phyloP scores from a whole-genome alignment of 257 asterid genomes.

The Parsonsia alboflavescens region DNA sequence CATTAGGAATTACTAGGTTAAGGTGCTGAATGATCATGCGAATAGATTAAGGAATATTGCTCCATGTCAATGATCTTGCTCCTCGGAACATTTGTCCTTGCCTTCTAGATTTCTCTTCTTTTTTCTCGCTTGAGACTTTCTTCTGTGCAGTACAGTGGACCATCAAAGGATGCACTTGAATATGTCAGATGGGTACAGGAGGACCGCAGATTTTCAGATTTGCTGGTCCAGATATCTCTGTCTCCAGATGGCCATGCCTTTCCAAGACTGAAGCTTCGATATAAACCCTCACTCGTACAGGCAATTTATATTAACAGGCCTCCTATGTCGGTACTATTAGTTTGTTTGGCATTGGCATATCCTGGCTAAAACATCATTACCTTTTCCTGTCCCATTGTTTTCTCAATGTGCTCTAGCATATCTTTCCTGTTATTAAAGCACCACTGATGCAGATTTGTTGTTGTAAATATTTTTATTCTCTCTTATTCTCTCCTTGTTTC shows the following conservation, averaged over 20 bases:
- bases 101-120: background rate
- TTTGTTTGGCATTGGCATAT: background rate
- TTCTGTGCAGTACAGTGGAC: constrained; percentile 93
- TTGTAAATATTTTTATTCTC: background rate
- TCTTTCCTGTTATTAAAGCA: background rate
- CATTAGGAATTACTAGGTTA: background rate
- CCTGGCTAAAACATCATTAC: background rate
- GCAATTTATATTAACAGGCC: constrained; percentile 34
- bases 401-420: background rate
- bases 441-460: background rate
- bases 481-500: background rate
- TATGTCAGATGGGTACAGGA: constrained; percentile 78
- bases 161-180: constrained; percentile 72
- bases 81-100: background rate
- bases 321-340: constrained; percentile 1
- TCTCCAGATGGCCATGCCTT: constrained; percentile 72
- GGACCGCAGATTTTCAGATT: constrained; percentile 67
- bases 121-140: constrained; percentile 16
- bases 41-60: background rate
- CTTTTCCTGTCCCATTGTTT: background rate
- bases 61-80: background rate
- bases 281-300: constrained; percentile 99
- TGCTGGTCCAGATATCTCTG: constrained; percentile 77
- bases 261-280: constrained; percentile 85
- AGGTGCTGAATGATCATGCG: background rate